Evolutionary conservation across 495 filamentous ascomycete species (phyloP).

Genomic region (Neurospora sublineolata): DNA sequence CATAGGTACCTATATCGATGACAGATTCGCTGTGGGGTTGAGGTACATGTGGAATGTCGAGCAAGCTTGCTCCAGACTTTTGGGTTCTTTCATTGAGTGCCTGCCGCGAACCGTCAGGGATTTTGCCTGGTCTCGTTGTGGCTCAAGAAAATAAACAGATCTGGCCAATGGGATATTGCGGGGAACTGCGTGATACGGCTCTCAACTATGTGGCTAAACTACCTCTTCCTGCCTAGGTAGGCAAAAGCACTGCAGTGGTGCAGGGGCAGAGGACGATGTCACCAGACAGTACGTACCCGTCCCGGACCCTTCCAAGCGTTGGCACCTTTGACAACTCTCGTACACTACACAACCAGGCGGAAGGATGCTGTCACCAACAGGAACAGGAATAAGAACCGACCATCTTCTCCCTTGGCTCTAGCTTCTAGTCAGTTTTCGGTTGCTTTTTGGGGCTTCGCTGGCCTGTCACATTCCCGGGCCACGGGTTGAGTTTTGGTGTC

Average conservation of each 20-base stretch:
- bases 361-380: neutral
- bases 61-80: neutral
- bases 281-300: neutral
- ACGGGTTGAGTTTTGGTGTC: neutral
- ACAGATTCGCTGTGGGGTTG: neutral
- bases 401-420: neutral
- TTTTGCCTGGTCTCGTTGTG: neutral
- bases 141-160: neutral
- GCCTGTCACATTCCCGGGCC: neutral
- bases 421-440: neutral
- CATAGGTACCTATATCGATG: neutral
- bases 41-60: neutral
- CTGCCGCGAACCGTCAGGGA: neutral
- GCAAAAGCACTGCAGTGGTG: neutral
- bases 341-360: neutral
- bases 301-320: neutral
- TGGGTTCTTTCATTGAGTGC: neutral
- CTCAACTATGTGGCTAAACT: neutral
- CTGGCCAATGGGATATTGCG: neutral
- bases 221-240: neutral
- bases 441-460: neutral
- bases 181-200: neutral
- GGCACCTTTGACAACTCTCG: neutral
- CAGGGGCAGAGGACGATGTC: neutral
- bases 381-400: neutral